These are phyloP conservation scores for Eruca vesicaria DNA, from an alignment of 441 rosid species.

Conservation along the genomic window DNA sequence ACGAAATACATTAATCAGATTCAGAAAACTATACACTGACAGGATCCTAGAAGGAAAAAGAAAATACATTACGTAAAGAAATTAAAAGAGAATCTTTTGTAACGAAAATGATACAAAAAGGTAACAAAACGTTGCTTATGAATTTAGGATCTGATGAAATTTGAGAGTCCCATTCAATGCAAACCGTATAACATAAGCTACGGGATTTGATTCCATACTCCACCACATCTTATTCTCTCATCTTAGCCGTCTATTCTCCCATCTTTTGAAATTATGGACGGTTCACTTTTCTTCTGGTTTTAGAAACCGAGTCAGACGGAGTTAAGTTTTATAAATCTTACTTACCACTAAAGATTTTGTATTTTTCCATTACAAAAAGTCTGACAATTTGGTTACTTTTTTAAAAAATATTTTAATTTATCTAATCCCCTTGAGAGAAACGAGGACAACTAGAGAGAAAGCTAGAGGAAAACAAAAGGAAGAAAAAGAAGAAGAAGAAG, in stretches of 20 bases:
- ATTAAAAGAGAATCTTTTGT: background rate
- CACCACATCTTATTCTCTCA: constrained; percentile 9
- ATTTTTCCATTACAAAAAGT: constrained; percentile 14
- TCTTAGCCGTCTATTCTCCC: constrained; percentile 17
- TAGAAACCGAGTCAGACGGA: constrained; percentile 32
- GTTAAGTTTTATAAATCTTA: background rate
- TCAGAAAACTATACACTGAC: background rate
- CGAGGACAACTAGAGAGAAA: constrained; percentile 29
- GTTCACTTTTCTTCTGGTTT: constrained; percentile 4
- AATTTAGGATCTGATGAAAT: constrained; percentile 30
- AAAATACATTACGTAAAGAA: background rate
- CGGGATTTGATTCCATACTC: constrained; percentile 27
- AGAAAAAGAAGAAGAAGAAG: background rate
- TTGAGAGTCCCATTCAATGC: constrained; percentile 31
- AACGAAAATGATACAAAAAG: constrained; percentile 15
- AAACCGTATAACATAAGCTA: constrained; percentile 32
- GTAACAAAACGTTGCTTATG: background rate
- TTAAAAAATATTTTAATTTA: background rate
- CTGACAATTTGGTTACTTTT: constrained; percentile 16
- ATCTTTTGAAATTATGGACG: constrained; percentile 15
- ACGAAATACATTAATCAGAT: background rate
- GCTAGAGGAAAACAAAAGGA: background rate
- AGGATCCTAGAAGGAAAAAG: background rate
- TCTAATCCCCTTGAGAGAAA: constrained; percentile 1
- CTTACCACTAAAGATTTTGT: constrained; percentile 8